Evolutionary conservation across 495 filamentous ascomycete genomes (phyloP).

Genomic region (Penicillium antarcticum): DNA sequence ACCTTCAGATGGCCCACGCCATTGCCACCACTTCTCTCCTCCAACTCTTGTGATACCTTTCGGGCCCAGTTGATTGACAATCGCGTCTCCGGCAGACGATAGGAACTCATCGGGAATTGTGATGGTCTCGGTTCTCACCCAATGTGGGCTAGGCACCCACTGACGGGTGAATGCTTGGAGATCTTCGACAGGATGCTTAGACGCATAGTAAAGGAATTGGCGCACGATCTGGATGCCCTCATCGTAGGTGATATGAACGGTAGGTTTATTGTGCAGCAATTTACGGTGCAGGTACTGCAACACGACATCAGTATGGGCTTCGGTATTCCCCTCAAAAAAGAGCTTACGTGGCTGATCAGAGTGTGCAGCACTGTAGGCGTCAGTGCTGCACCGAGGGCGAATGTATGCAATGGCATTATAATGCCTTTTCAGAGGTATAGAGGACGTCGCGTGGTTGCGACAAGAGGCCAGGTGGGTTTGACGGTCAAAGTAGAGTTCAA

Average conservation of each 20-base stretch:
- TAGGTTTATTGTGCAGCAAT: constrained; percentile 69
- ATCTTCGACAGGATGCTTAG: constrained; percentile 87
- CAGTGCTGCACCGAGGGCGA: constrained; percentile 68
- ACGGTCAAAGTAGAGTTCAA: too few species aligned
- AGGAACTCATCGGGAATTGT: constrained; percentile 63
- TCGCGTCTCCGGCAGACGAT: constrained; percentile 53
- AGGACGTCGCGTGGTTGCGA: background rate
- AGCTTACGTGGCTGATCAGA: constrained; percentile 69
- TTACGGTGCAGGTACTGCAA: constrained; percentile 78
- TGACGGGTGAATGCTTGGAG: constrained; percentile 85
- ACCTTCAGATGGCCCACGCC: constrained; percentile 61
- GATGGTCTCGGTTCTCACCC: constrained; percentile 77
- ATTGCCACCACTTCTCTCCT: constrained; percentile 91
- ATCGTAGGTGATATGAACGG: constrained; percentile 85
- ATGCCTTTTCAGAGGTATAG: constrained; percentile 5
- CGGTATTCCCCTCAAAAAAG: background rate
- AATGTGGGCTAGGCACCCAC: constrained; percentile 84
- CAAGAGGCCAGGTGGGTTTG: too few species aligned
- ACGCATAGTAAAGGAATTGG: constrained; percentile 76
- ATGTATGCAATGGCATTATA: constrained; percentile 66
- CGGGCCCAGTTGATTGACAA: constrained; percentile 70
- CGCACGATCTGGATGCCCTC: constrained; percentile 88
- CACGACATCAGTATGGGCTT: constrained; percentile 9
- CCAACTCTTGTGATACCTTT: constrained; percentile 72
- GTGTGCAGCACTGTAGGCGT: constrained; percentile 78